Evolutionary conservation across 2,329 filamentous ascomycete species (phyloP).

Genomic region (Penicillium sp.): DNA sequence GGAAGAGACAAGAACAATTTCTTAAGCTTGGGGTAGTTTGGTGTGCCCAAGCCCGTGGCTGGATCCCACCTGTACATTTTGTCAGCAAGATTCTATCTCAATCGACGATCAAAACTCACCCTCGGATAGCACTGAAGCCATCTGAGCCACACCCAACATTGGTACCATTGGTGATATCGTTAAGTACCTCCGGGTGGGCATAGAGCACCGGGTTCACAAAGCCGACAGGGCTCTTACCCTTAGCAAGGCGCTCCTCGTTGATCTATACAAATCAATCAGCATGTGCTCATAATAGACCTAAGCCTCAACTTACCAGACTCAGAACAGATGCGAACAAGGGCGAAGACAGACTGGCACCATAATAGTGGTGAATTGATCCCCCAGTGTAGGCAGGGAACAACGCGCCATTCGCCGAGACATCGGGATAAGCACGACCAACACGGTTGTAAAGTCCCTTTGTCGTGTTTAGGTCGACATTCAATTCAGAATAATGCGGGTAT

Average conservation of each 20-base stretch:
- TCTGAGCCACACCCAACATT: slow-evolving; percentile 30
- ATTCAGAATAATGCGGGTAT: slow-evolving; percentile 33
- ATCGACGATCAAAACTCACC: slow-evolving; percentile 11
- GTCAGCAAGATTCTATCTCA: not conserved
- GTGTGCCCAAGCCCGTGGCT: slow-evolving; percentile 34
- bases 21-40: slow-evolving; percentile 33
- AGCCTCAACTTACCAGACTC: slow-evolving; percentile 25
- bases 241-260: slow-evolving; percentile 52
- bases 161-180: slow-evolving; percentile 46
- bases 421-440: slow-evolving; percentile 52
- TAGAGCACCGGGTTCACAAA: slow-evolving; percentile 54
- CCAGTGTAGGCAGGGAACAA: slow-evolving; percentile 26
- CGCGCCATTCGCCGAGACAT: slow-evolving; percentile 50
- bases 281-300: not conserved
- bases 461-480: slow-evolving; percentile 37
- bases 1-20: slow-evolving; percentile 29
- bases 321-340: slow-evolving; percentile 34
- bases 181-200: slow-evolving; percentile 34
- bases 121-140: slow-evolving; percentile 28
- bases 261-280: slow-evolving; percentile 27
- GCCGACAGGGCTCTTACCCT: slow-evolving; percentile 51
- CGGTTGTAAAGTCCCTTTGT: slow-evolving; percentile 47
- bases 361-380: slow-evolving; percentile 23
- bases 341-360: slow-evolving; percentile 30
- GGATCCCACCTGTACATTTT: slow-evolving; percentile 28